Evolutionary conservation across 2,329 filamentous ascomycete genomes (phyloP), one percentile per base, ranked within the genome.

Genomic region (Incumbomyces delicatus): DNA sequence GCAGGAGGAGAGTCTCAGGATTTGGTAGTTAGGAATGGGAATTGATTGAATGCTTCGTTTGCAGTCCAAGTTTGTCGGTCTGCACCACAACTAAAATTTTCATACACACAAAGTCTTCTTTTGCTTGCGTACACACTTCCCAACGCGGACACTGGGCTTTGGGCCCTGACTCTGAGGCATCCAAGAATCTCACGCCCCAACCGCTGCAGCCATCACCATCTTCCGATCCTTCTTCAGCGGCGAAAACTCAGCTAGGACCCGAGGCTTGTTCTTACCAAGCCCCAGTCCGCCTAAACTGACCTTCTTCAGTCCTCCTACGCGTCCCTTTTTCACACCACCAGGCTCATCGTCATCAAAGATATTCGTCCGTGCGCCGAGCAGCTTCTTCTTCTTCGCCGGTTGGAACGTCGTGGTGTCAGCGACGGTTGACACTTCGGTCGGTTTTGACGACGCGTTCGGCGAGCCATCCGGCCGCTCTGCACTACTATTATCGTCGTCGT

Each of bases 151-250:
- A n/a, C n/a, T n/a, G n/a, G n/a, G n/a, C n/a, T n/a, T n/a, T n/a
- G n/a, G n/a, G n/a, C n/a, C n/a, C n/a, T n/a, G n/a, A n/a, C n/a
- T n/a, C n/a, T n/a, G n/a, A n/a, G n/a, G n/a, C n/a, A n/a, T n/a
- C n/a, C n/a, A n/a, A n/a, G n/a, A n/a, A n/a, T n/a, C 6, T 20
- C 20, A 44, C 11, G 31, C 41, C 3, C 31, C 31, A 44, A 44
- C 41, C 16, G 27, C 14, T 5, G 18, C 22, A 27, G 22, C 22
- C 22, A 27, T 30, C 22, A 18, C 30, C 33, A 29, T 30, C 42
- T 80, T 77, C 48, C 76, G 74, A 42, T 87, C 79, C 60, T 76
- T 76, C 67, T 88, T 88, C 49, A 88, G 65, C 6, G 84, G 84
- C 14, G 83, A 87, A 61, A 88, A 87, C 40, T 66, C 67, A 11